Evolutionary conservation across 768 basidiomycete genomes (phyloP).

Genomic region (Rhizopogon sp.): DNA sequence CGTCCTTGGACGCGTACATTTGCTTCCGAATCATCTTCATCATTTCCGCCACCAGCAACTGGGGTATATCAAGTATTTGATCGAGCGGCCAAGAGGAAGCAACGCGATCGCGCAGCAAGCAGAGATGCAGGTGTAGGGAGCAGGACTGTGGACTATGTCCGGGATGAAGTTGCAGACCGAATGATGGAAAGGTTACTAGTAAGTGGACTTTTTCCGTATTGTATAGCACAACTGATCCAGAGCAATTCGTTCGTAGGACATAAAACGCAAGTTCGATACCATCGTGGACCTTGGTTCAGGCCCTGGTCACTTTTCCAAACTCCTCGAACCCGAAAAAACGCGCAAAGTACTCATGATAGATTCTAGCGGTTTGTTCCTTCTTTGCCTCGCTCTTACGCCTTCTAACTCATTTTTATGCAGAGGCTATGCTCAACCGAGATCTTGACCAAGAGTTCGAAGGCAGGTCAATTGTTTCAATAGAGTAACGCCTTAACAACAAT

Average conservation of each 20-base stretch:
- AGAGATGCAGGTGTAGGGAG: conserved; percentile 56
- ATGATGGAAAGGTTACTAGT: conserved; percentile 90
- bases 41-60: conserved; percentile 33
- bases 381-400: background rate
- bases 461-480: conserved; percentile 23
- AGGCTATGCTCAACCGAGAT: conserved; percentile 68
- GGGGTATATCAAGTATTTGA: conserved; percentile 81
- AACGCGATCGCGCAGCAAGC: conserved; percentile 69
- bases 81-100: conserved; percentile 66
- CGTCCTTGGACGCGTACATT: conserved; percentile 31
- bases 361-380: conserved; percentile 58
- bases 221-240: conserved; percentile 1
- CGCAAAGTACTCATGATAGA: conserved; percentile 82
- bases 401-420: conserved; percentile 34
- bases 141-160: conserved; percentile 84
- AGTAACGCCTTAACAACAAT: background rate
- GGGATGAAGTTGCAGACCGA: conserved; percentile 85
- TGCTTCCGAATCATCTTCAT: conserved; percentile 43
- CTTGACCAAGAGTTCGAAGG: conserved; percentile 78
- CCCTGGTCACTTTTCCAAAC: conserved; percentile 85
- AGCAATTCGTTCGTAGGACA: conserved; percentile 56
- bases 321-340: conserved; percentile 64
- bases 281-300: conserved; percentile 89
- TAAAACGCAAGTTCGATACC: conserved; percentile 75
- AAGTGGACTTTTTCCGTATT: conserved; percentile 14